phyloP scores from a whole-genome alignment of 805 yeast species.

The Cyberlindnera mrakii region DNA sequence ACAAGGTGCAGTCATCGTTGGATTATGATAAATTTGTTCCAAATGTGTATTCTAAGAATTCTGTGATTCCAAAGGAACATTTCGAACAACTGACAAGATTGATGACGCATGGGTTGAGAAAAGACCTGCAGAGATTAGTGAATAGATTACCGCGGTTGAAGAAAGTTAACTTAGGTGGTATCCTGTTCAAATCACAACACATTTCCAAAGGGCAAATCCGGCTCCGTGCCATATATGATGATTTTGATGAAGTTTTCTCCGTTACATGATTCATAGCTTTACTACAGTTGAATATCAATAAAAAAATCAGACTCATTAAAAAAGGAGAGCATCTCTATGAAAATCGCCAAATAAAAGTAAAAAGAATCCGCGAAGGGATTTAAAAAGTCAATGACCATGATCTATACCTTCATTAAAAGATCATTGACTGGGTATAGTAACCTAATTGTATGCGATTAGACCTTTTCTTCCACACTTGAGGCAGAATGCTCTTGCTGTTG shows the following conservation, averaged over 20 bases:
- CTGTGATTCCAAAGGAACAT: slow-evolving; percentile 11
- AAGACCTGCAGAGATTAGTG: slow-evolving; percentile 14
- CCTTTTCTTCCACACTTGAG: slow-evolving; percentile 8
- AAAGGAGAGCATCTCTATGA: too few relatives aligned
- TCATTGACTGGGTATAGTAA: not conserved
- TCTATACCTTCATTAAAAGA: too few relatives aligned
- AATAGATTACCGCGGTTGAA: slow-evolving; percentile 11
- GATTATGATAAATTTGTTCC: slow-evolving; percentile 19
- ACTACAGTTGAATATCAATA: too few relatives aligned
- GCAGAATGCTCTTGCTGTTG: slow-evolving; percentile 6
- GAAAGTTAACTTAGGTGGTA: slow-evolving; percentile 24
- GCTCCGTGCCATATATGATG: slow-evolving; percentile 20
- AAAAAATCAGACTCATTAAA: too few relatives aligned
- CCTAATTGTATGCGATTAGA: not conserved
- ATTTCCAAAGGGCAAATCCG: slow-evolving; percentile 5
- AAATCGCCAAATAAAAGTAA: too few relatives aligned
- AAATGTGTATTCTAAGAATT: slow-evolving; percentile 9
- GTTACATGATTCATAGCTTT: not conserved
- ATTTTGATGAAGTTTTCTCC: slow-evolving; percentile 16
- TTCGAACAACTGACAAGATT: slow-evolving; percentile 17
- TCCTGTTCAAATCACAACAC: slow-evolving; percentile 14
- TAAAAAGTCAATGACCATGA: too few relatives aligned
- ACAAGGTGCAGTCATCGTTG: slow-evolving; percentile 19
- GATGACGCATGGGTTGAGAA: slow-evolving; percentile 19
- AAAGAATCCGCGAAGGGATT: too few relatives aligned